phyloP scores from a whole-genome alignment of 495 filamentous ascomycete genomes.

The Aspergillus campestris region DNA sequence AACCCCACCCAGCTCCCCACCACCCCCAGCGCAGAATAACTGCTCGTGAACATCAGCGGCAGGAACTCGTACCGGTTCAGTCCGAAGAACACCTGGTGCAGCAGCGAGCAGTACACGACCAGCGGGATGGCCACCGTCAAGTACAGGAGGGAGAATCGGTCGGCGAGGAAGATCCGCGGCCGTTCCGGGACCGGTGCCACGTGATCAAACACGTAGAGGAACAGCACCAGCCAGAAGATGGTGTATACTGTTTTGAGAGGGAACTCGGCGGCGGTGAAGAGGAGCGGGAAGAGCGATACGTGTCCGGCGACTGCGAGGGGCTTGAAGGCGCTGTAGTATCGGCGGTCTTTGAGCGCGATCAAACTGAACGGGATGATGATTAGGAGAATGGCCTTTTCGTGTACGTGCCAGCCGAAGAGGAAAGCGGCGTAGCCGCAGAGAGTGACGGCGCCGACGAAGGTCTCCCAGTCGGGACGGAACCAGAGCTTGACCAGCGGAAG shows the following conservation, averaged over 20 bases:
- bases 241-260: slow-evolving; percentile 91
- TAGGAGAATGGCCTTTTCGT: slow-evolving; percentile 92
- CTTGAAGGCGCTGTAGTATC: slow-evolving; percentile 85
- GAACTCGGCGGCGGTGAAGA: slow-evolving; percentile 88
- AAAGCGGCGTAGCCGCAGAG: slow-evolving; percentile 97
- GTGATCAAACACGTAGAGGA: slow-evolving; percentile 77
- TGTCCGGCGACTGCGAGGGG: slow-evolving; percentile 89
- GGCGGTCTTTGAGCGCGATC: slow-evolving; percentile 83
- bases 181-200: slow-evolving; percentile 72
- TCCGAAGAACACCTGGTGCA: slow-evolving; percentile 78
- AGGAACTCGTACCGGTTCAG: slow-evolving; percentile 72
- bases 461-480: slow-evolving; percentile 70
- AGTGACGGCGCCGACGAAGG: slow-evolving; percentile 80
- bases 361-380: slow-evolving; percentile 94
- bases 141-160: slow-evolving; percentile 84
- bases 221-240: slow-evolving; percentile 80
- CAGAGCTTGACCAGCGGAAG: slow-evolving; percentile 77
- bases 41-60: slow-evolving; percentile 94
- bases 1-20: slow-evolving; percentile 96
- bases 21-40: slow-evolving; percentile 90
- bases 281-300: slow-evolving; percentile 87
- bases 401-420: slow-evolving; percentile 97
- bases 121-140: slow-evolving; percentile 80
- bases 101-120: slow-evolving; percentile 77
- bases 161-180: slow-evolving; percentile 74